Evolutionary conservation across 2,329 filamentous ascomycete species (phyloP).

Genomic region (Bipolaris bicolor): DNA sequence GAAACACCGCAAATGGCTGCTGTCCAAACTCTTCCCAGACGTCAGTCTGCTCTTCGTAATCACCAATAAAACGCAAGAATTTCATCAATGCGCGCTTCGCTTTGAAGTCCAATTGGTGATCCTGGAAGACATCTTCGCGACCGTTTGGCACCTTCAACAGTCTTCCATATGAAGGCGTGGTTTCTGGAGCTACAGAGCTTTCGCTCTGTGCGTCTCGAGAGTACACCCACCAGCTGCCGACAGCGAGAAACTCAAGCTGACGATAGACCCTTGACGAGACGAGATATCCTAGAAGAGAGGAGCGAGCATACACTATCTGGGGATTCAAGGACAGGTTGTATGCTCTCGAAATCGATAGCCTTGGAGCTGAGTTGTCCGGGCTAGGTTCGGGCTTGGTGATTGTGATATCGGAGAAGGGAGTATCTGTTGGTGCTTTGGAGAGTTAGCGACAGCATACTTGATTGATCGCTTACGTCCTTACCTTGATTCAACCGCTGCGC

Average conservation of each 20-base stretch:
- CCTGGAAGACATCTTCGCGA: slow-evolving; percentile 88
- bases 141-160: slow-evolving; percentile 82
- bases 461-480: slow-evolving; percentile 18
- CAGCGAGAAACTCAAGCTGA: slow-evolving; percentile 90
- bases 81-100: slow-evolving; percentile 91
- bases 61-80: slow-evolving; percentile 84
- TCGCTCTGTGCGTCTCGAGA: slow-evolving; percentile 36
- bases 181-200: slow-evolving; percentile 3
- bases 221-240: slow-evolving; percentile 90
- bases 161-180: slow-evolving; percentile 15
- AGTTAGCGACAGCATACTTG: slow-evolving; percentile 12
- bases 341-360: slow-evolving; percentile 68
- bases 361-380: slow-evolving; percentile 35
- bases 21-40: slow-evolving; percentile 65
- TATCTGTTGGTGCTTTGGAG: slow-evolving; percentile 20
- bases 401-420: slow-evolving; percentile 40
- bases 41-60: slow-evolving; percentile 67
- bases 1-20: slow-evolving; percentile 63
- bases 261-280: slow-evolving; percentile 89
- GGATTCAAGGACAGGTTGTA: slow-evolving; percentile 87
- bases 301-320: slow-evolving; percentile 84
- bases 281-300: slow-evolving; percentile 75
- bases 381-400: slow-evolving; percentile 39
- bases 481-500: slow-evolving; percentile 54
- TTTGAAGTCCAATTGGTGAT: slow-evolving; percentile 74